These are phyloP conservation scores for Angomonas deanei DNA, from an alignment of 208 protist genomes.

Conservation along the genomic window DNA sequence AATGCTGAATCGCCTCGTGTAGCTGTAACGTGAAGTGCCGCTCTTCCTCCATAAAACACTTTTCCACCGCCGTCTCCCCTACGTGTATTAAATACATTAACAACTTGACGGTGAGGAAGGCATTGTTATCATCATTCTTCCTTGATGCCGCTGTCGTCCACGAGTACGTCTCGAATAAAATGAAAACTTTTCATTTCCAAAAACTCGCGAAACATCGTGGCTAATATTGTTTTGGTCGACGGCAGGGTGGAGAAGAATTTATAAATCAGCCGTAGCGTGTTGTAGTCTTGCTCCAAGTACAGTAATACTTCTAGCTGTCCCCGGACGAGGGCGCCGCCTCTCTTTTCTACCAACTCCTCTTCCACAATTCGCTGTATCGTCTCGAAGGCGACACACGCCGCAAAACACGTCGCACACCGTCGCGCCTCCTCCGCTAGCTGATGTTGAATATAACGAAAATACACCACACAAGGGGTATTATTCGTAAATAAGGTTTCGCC, in stretches of 20 bases:
- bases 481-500: not conserved
- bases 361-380: not conserved
- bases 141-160: too few relatives aligned
- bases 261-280: not conserved
- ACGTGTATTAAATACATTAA: slow-evolving; percentile 81
- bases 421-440: not conserved
- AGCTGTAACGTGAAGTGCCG: slow-evolving; percentile 67
- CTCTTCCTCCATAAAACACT: slow-evolving; percentile 42
- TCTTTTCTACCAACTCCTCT: not conserved
- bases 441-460: not conserved
- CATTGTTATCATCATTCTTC: not conserved
- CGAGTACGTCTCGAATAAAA: not conserved
- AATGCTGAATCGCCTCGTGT: slow-evolving; percentile 85
- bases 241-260: not conserved
- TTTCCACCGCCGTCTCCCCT: slow-evolving; percentile 37
- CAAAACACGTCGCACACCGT: not conserved
- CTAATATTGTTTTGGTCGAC: not conserved
- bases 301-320: not conserved
- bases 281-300: not conserved
- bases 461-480: not conserved
- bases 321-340: not conserved
- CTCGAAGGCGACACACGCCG: not conserved
- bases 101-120: not conserved
- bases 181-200: slow-evolving; percentile 2
- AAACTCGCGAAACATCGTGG: not conserved